These are phyloP conservation scores for Diaporthe ampelina DNA, from an alignment of 2,329 filamentous ascomycete genomes.

Conservation along the genomic window DNA sequence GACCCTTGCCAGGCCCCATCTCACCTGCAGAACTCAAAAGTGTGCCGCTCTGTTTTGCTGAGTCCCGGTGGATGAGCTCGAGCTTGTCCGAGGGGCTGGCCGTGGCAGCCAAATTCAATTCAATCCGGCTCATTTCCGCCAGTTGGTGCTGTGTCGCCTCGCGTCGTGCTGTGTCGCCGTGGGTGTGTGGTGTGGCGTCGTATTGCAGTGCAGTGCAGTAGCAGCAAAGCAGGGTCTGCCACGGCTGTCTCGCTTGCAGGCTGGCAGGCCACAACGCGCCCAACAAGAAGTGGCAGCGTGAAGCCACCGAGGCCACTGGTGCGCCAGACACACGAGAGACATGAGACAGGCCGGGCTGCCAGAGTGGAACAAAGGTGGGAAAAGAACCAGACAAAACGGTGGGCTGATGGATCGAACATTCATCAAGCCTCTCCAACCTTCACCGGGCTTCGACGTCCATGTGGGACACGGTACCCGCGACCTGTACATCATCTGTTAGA, in stretches of 20 bases:
- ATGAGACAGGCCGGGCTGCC: background rate
- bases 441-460: constrained; percentile 12
- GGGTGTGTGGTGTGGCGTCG: constrained; percentile 6
- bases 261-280: background rate
- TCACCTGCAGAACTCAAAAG: constrained; percentile 33
- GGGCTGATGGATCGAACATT: constrained; percentile 27
- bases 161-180: background rate
- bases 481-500: constrained; percentile 15
- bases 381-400: background rate
- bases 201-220: background rate
- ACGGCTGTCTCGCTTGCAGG: constrained; percentile 26
- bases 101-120: constrained; percentile 31
- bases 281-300: background rate
- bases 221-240: background rate
- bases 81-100: constrained; percentile 27
- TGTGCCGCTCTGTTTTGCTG: constrained; percentile 10
- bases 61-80: background rate
- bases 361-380: constrained; percentile 3
- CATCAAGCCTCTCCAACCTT: constrained; percentile 23
- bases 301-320: background rate
- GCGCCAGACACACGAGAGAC: background rate
- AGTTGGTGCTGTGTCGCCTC: constrained; percentile 18
- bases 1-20: constrained; percentile 15
- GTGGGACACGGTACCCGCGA: constrained; percentile 1
- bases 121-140: constrained; percentile 29